Conservation (phyloP, 306 rosid genomes). For the Pueraria montana region DNA sequence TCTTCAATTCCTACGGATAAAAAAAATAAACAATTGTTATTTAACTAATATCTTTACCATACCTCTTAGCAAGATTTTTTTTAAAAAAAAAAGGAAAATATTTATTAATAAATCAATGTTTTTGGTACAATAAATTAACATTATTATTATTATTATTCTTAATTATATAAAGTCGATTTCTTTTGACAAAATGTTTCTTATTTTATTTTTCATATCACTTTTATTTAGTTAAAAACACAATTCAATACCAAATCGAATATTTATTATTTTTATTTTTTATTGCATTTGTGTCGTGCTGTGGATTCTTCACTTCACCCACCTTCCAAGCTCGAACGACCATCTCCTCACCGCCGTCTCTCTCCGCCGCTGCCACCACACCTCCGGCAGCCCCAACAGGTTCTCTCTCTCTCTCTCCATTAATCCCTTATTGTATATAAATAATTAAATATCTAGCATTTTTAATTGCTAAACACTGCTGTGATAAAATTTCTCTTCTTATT, state of each 20-base stretch:
- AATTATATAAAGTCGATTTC: too few relatives aligned
- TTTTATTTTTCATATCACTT: too few relatives aligned
- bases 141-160: too few relatives aligned
- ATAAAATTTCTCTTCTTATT: neutral
- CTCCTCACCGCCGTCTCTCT: neutral
- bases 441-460: neutral
- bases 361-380: conserved; percentile 5
- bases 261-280: neutral
- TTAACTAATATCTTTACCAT: too few relatives aligned
- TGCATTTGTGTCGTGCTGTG: neutral
- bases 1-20: too few relatives aligned
- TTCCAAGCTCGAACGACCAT: neutral
- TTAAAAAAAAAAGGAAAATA: too few relatives aligned
- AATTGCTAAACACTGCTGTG: neutral
- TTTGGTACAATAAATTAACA: too few relatives aligned
- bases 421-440: neutral
- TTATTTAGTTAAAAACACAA: too few relatives aligned
- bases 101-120: too few relatives aligned
- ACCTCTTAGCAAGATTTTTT: too few relatives aligned
- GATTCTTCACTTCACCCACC: neutral
- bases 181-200: too few relatives aligned
- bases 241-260: neutral
- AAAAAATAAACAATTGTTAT: too few relatives aligned
- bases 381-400: neutral
- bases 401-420: neutral